Evolutionary conservation across 345 rosid genomes (phyloP).

Genomic region (Excoecaria cochinchinensis): DNA sequence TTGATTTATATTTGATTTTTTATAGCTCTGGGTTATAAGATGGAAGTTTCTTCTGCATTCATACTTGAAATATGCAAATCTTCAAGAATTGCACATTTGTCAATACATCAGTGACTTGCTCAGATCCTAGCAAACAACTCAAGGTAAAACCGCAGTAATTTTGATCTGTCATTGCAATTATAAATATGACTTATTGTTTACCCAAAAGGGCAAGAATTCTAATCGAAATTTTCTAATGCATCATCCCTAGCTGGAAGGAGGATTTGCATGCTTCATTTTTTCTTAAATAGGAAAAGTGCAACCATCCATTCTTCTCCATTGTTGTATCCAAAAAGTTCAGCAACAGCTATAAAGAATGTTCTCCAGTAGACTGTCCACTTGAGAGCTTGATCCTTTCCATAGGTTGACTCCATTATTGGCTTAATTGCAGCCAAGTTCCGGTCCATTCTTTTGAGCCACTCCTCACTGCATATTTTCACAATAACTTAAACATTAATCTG

Average conservation of each 20-base stretch:
- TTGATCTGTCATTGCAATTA: too few species aligned
- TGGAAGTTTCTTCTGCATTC: too few species aligned
- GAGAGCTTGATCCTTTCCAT: slow-evolving; percentile 71
- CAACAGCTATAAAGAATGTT: slow-evolving; percentile 79
- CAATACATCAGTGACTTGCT: too few species aligned
- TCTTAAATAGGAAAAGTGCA: slow-evolving; percentile 67
- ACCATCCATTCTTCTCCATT: slow-evolving; percentile 93
- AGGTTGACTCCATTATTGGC: slow-evolving; percentile 71
- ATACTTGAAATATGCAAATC: too few species aligned
- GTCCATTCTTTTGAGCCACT: slow-evolving; percentile 91
- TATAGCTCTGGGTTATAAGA: too few species aligned
- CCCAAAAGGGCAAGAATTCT: too few species aligned
- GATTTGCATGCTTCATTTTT: slow-evolving; percentile 43
- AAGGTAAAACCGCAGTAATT: too few species aligned
- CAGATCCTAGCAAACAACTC: too few species aligned
- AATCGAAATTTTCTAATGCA: neutral
- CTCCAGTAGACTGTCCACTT: slow-evolving; percentile 92
- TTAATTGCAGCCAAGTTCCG: slow-evolving; percentile 42
- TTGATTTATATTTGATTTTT: too few species aligned
- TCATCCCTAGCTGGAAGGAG: neutral
- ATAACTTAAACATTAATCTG: neutral
- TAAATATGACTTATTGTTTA: neutral
- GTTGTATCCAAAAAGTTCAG: slow-evolving; percentile 82
- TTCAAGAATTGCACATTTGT: too few species aligned
- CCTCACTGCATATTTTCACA: slow-evolving; percentile 50